phyloP scores from a whole-genome alignment of 148 eudicot species.

The Fagopyrum tataricum region DNA sequence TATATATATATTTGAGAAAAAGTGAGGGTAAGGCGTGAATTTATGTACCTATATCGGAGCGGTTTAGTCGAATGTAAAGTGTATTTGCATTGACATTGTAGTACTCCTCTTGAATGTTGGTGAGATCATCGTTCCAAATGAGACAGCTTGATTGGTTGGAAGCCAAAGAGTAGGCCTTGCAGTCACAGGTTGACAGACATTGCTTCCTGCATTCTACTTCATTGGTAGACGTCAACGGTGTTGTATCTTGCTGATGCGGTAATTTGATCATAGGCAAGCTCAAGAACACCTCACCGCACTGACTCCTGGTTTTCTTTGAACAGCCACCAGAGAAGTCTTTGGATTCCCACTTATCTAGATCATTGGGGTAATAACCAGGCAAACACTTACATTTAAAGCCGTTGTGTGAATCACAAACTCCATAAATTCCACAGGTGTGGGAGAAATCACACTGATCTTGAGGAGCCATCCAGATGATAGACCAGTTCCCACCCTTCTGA shows the following conservation, averaged over 20 bases:
- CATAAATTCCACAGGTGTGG: neutral
- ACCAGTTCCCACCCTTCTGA: neutral
- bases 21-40: neutral
- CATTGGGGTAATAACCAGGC: neutral
- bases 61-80: neutral
- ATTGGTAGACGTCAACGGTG: too few species aligned
- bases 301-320: neutral
- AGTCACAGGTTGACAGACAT: neutral
- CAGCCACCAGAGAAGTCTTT: neutral
- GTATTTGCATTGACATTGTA: neutral
- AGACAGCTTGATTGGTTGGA: neutral
- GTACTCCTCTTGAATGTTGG: neutral
- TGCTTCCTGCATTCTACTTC: neutral
- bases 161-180: neutral
- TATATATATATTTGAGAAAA: too few species aligned
- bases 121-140: neutral
- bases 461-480: neutral
- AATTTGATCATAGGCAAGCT: neutral
- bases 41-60: neutral
- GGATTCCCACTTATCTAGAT: neutral
- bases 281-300: neutral
- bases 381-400: slow-evolving; percentile 1
- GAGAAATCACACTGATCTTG: neutral
- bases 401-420: neutral
- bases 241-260: too few species aligned